Base-by-base conservation (phyloP, 306 rosid species). In the Vigna hirtella region DNA sequence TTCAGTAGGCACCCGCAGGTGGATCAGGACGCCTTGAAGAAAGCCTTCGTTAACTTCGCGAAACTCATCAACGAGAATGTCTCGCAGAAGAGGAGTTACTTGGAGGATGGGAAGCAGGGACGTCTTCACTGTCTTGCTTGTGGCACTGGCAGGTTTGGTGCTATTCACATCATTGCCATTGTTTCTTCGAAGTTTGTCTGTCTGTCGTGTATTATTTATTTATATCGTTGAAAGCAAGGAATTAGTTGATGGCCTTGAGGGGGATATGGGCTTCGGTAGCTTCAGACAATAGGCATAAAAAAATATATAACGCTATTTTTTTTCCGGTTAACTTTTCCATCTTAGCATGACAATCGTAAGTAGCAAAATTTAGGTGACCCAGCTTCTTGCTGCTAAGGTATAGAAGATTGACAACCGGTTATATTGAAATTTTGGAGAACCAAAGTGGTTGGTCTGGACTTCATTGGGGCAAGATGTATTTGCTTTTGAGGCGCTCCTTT, bases 61-160 rank as follows among this genome's bases (percentile, higher is more conserved):
- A 96, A 87, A 85, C 50, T 83, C 42, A 78, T 93, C 26, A 88
- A 91, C 61, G 99, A 96, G 63, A 90, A 85, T 56, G 51, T 88
- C 0, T 34, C 48, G 12, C 93, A 86, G 77, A 91, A 81, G 89
- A 96, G 89, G 87, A 84, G 24, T 83, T 93, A 81, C 83, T 80
- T 91, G 76, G 96, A 90, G 85, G 86, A 96, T 24, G 97, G 96
- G 47, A 93, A 91, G 77, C 89, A 83, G 26, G 93, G 91, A 8
- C 90, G 90, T 55, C 89, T 93, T 80, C 96, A 78, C 20, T 96
- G 99, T 69, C 50, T 86, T 82, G 99, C 91, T 77, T 96, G 99
- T 68, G 81, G 85, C 70, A 28, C 42, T 40, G 74, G 17, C 76
- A 96, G 99, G 99, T 93, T 80, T 83, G 89, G 47, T 81, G 66